Percentiles rank a stretch among this genome's conserved stretches.
phyloP scores from a whole-genome alignment of 768 basidiomycete species.

The Fomitopsis pulvina region DNA sequence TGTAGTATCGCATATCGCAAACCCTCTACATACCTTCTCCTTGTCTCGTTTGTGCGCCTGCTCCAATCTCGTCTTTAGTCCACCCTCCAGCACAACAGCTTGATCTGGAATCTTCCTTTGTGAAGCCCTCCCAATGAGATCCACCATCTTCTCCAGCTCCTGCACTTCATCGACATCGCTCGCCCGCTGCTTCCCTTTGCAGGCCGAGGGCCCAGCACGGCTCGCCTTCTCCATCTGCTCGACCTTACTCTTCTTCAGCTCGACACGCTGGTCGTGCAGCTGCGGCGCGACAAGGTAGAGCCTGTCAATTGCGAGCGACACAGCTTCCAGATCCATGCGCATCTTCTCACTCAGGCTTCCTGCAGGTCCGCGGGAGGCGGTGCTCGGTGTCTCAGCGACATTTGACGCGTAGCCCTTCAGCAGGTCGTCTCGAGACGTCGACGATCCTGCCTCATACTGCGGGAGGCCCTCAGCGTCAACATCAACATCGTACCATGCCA shows the following conservation, averaged over 20 bases:
- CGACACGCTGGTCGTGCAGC: slow-evolving; percentile 88
- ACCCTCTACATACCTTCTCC: slow-evolving; percentile 69
- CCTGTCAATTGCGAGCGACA: slow-evolving; percentile 85
- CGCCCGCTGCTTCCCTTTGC: slow-evolving; percentile 43
- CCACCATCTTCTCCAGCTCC: slow-evolving; percentile 69
- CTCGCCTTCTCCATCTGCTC: slow-evolving; percentile 71
- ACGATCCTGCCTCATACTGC: slow-evolving; percentile 21
- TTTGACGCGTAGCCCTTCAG: slow-evolving; percentile 6
- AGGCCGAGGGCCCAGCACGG: slow-evolving; percentile 28
- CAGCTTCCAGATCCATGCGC: slow-evolving; percentile 76
- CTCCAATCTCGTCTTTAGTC: slow-evolving; percentile 48
- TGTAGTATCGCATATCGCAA: slow-evolving; percentile 6
- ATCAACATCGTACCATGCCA: slow-evolving; percentile 16
- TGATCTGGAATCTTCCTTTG: slow-evolving; percentile 64
- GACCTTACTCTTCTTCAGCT: slow-evolving; percentile 66
- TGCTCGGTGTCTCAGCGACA: not conserved
- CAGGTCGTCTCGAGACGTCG: slow-evolving; percentile 1
- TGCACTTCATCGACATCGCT: slow-evolving; percentile 30
- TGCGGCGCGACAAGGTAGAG: slow-evolving; percentile 84
- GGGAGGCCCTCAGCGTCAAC: slow-evolving; percentile 21
- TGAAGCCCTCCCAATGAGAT: slow-evolving; percentile 65
- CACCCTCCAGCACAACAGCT: slow-evolving; percentile 59
- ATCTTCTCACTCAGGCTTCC: slow-evolving; percentile 60
- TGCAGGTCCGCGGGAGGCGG: slow-evolving; percentile 1
- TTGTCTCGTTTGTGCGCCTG: slow-evolving; percentile 50